Evolutionary conservation across 352 stramenopile species (phyloP).

Genomic region (Phytophthora meadii): DNA sequence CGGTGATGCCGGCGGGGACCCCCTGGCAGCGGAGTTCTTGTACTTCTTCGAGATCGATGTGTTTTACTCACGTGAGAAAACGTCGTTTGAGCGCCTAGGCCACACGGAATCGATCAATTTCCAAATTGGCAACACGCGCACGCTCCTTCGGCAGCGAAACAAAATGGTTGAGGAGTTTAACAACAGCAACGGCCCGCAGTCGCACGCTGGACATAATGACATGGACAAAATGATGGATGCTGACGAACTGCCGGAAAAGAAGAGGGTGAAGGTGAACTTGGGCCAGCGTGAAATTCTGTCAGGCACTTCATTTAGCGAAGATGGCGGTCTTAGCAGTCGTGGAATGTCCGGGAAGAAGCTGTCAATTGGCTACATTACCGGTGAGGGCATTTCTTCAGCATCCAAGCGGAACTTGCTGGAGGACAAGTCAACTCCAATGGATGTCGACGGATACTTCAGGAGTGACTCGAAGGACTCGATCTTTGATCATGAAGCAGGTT

Average conservation of each 20-base stretch:
- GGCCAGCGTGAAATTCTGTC: constrained; percentile 49
- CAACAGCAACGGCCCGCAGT: constrained; percentile 39
- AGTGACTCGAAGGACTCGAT: constrained; percentile 65
- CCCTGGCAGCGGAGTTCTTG: constrained; percentile 66
- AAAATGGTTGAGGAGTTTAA: constrained; percentile 64
- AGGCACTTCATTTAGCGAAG: constrained; percentile 49
- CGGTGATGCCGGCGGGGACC: constrained; percentile 39
- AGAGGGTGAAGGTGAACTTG: constrained; percentile 69
- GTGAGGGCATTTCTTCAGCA: constrained; percentile 43
- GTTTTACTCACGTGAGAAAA: constrained; percentile 73
- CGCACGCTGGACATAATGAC: constrained; percentile 40
- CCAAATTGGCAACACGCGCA: constrained; percentile 88
- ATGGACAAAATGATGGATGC: constrained; percentile 52
- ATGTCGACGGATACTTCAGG: constrained; percentile 55
- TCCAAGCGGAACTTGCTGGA: constrained; percentile 38
- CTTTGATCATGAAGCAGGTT: constrained; percentile 46
- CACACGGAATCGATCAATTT: constrained; percentile 83
- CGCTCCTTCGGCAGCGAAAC: constrained; percentile 83
- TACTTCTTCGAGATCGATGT: constrained; percentile 91
- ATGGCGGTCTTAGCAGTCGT: constrained; percentile 22
- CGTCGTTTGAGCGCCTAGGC: constrained; percentile 64
- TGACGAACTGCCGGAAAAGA: constrained; percentile 80
- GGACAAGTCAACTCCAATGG: constrained; percentile 34
- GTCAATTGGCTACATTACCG: constrained; percentile 40
- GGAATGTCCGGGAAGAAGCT: constrained; percentile 14